Conservation (phyloP, 2,329 filamentous ascomycete genomes). For the Penicillium griseofulvum region DNA sequence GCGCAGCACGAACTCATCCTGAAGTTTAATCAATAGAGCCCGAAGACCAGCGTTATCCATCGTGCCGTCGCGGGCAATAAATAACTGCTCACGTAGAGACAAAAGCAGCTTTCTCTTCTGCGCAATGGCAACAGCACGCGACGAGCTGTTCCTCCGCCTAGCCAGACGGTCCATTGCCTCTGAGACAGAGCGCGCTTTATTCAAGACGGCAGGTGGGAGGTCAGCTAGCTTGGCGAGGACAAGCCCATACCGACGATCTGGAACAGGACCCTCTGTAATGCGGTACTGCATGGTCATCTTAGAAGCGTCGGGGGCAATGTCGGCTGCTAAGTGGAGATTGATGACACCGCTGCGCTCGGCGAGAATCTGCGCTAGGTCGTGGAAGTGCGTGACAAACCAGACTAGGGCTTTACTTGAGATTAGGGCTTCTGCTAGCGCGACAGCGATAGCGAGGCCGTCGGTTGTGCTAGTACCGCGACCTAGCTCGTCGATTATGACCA, state of each 20-base stretch:
- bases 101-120: conserved; percentile 71
- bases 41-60: conserved; percentile 64
- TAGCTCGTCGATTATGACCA: conserved; percentile 87
- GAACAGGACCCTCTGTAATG: conserved; percentile 67
- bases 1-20: conserved; percentile 68
- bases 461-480: conserved; percentile 85
- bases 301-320: conserved; percentile 56
- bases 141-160: conserved; percentile 58
- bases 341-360: conserved; percentile 73
- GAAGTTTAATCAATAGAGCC: conserved; percentile 64
- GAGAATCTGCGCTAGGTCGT: conserved; percentile 74
- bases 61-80: conserved; percentile 63
- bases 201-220: conserved; percentile 65
- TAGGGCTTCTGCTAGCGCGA: conserved; percentile 85
- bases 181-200: conserved; percentile 66
- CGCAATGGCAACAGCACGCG: conserved; percentile 57
- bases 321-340: conserved; percentile 75
- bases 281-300: conserved; percentile 88
- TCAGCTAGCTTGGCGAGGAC: conserved; percentile 72
- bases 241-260: conserved; percentile 79
- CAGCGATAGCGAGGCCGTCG: conserved; percentile 84
- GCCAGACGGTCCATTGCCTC: conserved; percentile 58
- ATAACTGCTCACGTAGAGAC: conserved; percentile 68
- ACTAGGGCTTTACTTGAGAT: conserved; percentile 74
- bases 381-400: conserved; percentile 94